Base-by-base conservation (phyloP, 2,329 filamentous ascomycete genomes). In the Colletotrichum sp. region DNA sequence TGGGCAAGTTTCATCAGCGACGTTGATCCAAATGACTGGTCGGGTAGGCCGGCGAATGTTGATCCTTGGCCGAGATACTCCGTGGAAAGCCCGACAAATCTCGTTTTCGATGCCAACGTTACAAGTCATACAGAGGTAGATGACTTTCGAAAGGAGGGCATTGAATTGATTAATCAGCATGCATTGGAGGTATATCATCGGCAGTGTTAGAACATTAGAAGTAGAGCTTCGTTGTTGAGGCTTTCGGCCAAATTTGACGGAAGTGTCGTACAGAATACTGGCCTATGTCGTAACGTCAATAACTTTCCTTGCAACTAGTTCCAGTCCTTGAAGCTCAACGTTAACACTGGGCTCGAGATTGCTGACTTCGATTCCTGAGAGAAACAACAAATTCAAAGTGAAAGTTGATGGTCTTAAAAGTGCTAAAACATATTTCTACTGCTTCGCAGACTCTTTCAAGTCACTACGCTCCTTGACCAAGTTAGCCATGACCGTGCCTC, bases 381-480 rank as follows among this genome's bases (percentile, higher is more conserved):
- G 5, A 6, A 0, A 10, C 5, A 48, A 43, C 38, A 0, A 18
- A 48, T n/a, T 8, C 43, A 2, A 1, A 21, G n/a, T 52, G n/a
- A 21, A 3, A 13, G 12, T 13, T 2, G 0, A 8, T 52, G 1
- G 18, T 48, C 18, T 12, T 4, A 6, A 10, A 48, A 48, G 3
- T 21, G 3, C n/a, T 48, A 21, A 3, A 13, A 1, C 2, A n/a
- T 15, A 30, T 1, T 7, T 52, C 36, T 43, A 73, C 28, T 68
- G 32, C 26, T 73, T 69, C 7, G 21, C n/a, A 28, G 48, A 73
- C 34, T 80, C 78, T 67, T 81, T 82, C 24, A 83, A 34, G 8
- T 82, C 82, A 36, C 79, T 78, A 13, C 83, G 81, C 57, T 82
- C 70, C 77, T 80, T 77, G 0, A 86, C 82, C n/a, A 84, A 21